Percentiles rank a stretch among this genome's conserved stretches.
Conservation (phyloP, 2,329 filamentous ascomycete species). For the Dactylellina haptotyla region DNA sequence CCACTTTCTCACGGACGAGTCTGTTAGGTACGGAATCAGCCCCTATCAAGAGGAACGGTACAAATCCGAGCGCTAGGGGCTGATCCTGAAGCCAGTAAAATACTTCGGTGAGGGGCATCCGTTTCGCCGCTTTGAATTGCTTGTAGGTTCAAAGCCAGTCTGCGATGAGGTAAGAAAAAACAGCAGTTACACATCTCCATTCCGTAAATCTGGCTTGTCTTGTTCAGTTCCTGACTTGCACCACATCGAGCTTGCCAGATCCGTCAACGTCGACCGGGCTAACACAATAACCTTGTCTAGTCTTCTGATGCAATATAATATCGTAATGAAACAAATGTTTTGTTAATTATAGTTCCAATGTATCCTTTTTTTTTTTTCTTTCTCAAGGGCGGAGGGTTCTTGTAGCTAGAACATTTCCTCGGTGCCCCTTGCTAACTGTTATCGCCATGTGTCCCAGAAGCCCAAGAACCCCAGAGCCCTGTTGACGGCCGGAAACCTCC, state of each 20-base stretch:
- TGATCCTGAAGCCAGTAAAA: neutral
- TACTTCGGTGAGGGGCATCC: no score
- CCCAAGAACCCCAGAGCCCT: neutral
- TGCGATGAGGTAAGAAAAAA: no score
- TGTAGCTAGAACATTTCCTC: slow-evolving; percentile 34
- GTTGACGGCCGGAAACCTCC: neutral
- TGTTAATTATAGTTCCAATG: slow-evolving; percentile 27
- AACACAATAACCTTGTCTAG: slow-evolving; percentile 11
- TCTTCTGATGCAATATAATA: slow-evolving; percentile 8
- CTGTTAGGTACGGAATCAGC: slow-evolving; percentile 9
- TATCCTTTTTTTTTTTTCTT: neutral
- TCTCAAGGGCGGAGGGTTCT: neutral
- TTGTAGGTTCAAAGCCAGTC: no score
- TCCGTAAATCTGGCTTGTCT: slow-evolving; percentile 17
- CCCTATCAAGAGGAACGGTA: neutral
- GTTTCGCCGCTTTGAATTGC: neutral
- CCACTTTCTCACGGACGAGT: slow-evolving; percentile 28
- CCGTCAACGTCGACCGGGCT: slow-evolving; percentile 23
- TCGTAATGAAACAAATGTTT: slow-evolving; percentile 8
- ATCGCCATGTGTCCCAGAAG: neutral
- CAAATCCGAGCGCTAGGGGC: neutral
- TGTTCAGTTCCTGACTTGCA: slow-evolving; percentile 4
- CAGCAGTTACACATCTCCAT: slow-evolving; percentile 27
- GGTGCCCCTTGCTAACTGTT: neutral
- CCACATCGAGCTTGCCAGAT: slow-evolving; percentile 42